phyloP scores from a whole-genome alignment of 176 grass and related monocot species.

The Oryza glaberrima region DNA sequence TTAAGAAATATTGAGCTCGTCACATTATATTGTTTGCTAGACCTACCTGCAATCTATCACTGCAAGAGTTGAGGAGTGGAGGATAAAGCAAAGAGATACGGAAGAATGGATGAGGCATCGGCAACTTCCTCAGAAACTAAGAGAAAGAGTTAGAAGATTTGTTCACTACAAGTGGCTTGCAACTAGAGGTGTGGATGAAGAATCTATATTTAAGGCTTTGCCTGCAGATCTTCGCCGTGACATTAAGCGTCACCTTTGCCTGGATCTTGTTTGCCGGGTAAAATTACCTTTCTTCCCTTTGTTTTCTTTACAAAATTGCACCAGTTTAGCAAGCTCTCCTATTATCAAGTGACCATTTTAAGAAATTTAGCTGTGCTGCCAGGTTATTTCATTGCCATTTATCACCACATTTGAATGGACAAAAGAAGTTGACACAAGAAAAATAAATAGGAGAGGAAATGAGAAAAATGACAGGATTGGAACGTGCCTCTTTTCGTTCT shows the following conservation, averaged over 20 bases:
- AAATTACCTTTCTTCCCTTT: conserved; percentile 25
- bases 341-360: background rate
- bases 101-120: conserved; percentile 98
- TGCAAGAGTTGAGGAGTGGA: conserved; percentile 93
- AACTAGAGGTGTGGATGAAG: conserved; percentile 92
- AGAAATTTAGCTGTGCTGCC: background rate
- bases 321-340: background rate
- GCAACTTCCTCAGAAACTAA: conserved; percentile 65
- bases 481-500: background rate
- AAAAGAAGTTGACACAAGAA: background rate
- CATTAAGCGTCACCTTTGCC: conserved; percentile 91
- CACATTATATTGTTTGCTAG: conserved; percentile 49
- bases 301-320: background rate
- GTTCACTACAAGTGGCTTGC: conserved; percentile 98
- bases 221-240: conserved; percentile 88
- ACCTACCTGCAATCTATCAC: conserved; percentile 98
- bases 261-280: conserved; percentile 92
- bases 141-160: conserved; percentile 82
- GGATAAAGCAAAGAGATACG: conserved; percentile 88
- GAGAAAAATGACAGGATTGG: background rate
- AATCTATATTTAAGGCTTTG: conserved; percentile 71
- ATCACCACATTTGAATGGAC: background rate
- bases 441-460: background rate
- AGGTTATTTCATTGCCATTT: background rate
- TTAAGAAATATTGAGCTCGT: conserved; percentile 34